Conservation (phyloP, 805 yeast species). For the Saturnispora zaruensis region DNA sequence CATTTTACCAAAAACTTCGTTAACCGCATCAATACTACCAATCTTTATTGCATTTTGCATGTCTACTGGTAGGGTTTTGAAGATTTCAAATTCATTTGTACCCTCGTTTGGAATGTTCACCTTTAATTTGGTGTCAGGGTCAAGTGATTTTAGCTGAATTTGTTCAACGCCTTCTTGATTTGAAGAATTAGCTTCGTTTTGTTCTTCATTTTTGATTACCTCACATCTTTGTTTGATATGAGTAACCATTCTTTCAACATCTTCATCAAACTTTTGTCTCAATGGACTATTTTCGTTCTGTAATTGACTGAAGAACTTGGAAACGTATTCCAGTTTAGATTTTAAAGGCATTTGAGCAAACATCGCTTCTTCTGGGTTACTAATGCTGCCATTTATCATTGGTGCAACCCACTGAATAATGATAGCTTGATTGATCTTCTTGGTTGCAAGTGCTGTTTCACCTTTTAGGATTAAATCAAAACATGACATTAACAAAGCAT, state of each 20-base stretch:
- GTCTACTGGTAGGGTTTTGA: constrained; percentile 46
- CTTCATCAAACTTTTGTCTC: constrained; percentile 56
- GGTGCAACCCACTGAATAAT: constrained; percentile 10
- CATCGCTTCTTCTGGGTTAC: constrained; percentile 4
- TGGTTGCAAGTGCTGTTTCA: constrained; percentile 37
- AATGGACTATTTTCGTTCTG: constrained; percentile 52
- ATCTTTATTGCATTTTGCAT: constrained; percentile 76
- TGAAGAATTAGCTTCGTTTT: constrained; percentile 19
- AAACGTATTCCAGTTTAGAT: constrained; percentile 11
- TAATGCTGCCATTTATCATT: constrained; percentile 6
- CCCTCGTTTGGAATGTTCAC: constrained; percentile 62
- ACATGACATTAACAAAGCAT: constrained; percentile 86
- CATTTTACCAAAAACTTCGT: constrained; percentile 69
- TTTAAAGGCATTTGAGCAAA: constrained; percentile 13
- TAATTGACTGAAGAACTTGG: constrained; percentile 53
- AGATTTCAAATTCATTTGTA: constrained; percentile 43
- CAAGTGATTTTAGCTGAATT: constrained; percentile 82
- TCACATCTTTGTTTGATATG: constrained; percentile 76
- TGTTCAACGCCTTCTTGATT: constrained; percentile 48
- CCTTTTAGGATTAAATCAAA: constrained; percentile 73
- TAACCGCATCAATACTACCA: constrained; percentile 65
- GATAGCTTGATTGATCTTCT: constrained; percentile 6
- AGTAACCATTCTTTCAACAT: constrained; percentile 60
- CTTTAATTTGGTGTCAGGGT: constrained; percentile 67
- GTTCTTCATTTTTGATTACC: constrained; percentile 47